phyloP scores from a whole-genome alignment of 441 rosid species.

The Isatis lusitanica region DNA sequence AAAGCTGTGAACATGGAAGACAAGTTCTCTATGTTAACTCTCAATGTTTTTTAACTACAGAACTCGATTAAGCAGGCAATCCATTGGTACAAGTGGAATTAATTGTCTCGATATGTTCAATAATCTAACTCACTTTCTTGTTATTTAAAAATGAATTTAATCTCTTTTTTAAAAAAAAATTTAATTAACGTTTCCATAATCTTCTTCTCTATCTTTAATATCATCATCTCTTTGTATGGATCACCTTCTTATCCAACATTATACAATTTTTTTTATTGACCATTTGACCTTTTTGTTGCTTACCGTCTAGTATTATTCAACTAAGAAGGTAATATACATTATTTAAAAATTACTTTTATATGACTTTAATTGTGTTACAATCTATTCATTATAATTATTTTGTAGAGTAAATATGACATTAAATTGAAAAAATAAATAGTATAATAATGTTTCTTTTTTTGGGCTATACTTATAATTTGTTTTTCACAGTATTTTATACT shows the following conservation, averaged over 20 bases:
- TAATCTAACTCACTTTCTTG: not conserved
- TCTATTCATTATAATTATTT: not conserved
- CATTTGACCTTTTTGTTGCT: not conserved
- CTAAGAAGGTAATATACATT: no score
- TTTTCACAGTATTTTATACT: not conserved
- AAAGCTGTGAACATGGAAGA: constrained; percentile 88
- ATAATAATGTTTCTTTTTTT: no score
- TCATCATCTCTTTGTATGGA: not conserved
- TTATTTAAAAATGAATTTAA: not conserved
- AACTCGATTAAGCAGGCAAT: no score
- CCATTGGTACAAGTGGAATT: not conserved
- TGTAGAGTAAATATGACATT: not conserved
- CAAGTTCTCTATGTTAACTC: constrained; percentile 82
- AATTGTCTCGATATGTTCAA: not conserved
- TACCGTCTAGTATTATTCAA: no score
- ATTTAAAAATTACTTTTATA: no score
- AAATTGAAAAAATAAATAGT: no score
- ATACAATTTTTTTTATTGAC: not conserved
- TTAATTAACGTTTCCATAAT: not conserved
- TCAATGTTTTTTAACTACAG: constrained; percentile 80
- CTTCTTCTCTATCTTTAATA: not conserved
- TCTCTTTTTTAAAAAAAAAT: not conserved
- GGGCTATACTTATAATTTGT: no score
- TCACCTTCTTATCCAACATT: not conserved
- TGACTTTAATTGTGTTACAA: not conserved